Evolutionary conservation across 1,284 basidiomycete genomes (phyloP).

Genomic region (Stygiomarasmius scandens): DNA sequence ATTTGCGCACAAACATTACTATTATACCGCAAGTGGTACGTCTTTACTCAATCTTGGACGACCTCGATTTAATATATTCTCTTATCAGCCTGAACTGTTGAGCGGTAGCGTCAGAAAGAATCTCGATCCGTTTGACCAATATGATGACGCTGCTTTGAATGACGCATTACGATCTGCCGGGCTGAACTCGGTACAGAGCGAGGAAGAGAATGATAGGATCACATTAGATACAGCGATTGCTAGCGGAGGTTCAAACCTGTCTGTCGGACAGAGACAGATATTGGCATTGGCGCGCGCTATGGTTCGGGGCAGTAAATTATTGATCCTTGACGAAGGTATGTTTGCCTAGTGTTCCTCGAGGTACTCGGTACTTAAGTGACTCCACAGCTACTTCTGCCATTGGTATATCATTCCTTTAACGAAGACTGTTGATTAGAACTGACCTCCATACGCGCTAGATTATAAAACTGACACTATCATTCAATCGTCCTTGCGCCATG

Average conservation of each 20-base stretch:
- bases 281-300: slow-evolving; percentile 44
- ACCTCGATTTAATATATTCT: slow-evolving; percentile 9
- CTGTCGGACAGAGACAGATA: slow-evolving; percentile 59
- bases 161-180: slow-evolving; percentile 44
- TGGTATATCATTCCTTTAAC: neutral
- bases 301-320: slow-evolving; percentile 41
- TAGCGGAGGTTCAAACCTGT: slow-evolving; percentile 52
- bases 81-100: slow-evolving; percentile 50
- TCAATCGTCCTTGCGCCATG: slow-evolving; percentile 10
- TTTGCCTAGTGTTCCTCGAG: neutral
- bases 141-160: slow-evolving; percentile 56
- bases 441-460: neutral
- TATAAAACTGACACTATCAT: slow-evolving; percentile 12
- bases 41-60: neutral
- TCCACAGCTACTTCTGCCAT: slow-evolving; percentile 28
- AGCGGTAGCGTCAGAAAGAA: slow-evolving; percentile 52
- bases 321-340: slow-evolving; percentile 49
- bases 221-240: slow-evolving; percentile 41
- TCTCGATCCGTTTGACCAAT: slow-evolving; percentile 61
- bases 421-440: neutral
- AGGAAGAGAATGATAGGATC: slow-evolving; percentile 37
- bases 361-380: neutral
- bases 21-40: slow-evolving; percentile 40
- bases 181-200: slow-evolving; percentile 37
- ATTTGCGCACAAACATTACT: slow-evolving; percentile 48